Base-by-base conservation (phyloP, 2,329 filamentous ascomycete genomes). In the Fusarium marasasianum region DNA sequence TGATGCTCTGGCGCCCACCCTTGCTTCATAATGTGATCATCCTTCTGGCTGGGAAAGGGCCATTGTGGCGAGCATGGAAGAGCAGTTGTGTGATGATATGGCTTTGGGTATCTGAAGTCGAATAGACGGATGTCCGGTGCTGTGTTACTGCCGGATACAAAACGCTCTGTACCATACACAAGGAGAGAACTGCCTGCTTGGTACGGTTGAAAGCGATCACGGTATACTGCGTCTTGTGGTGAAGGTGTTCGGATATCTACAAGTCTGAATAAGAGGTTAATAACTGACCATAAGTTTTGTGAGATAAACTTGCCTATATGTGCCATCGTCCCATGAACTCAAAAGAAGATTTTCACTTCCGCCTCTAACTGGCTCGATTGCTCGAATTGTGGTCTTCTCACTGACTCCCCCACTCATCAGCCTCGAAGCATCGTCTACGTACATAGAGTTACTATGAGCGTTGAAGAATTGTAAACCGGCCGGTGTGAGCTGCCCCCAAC, bases 311-410 rank as follows among this genome's bases (percentile, higher is more conserved):
- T 66, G 80, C 77, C 85, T 83, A 60, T 85, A 83, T 2, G 85
- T 87, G 14, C 87, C 87, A 61, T 89, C 87, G 48, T 86, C 84
- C 87, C 88, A 90, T 8, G 87, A 83, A 62, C 84, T 87, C 18
- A 90, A 81, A 12, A 89, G 75, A 5, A 88, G 78, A 29, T 81
- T 84, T 3, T 81, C 80, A 26, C 80, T 80, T 2, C 83, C 81
- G 17, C 77, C 78, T 6, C 78, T 77, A 1, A 89, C 79, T 2
- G 86, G 84, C 40, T 87, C 83, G 7, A 90, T 82, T 1, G 87
- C 86, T 40, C 85, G 80, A 17, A 87, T 82, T 1, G 83, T 86
- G 10, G 79, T 82, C 63, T 79, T 82, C n/a, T 81, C 80, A 17
- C 80, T 78, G 5, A 81, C 63, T 20, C 78, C 76, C 13, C 80